Evolutionary conservation across 2,329 filamentous ascomycete genomes (phyloP).

Genomic region (Boeremia lycopersici): DNA sequence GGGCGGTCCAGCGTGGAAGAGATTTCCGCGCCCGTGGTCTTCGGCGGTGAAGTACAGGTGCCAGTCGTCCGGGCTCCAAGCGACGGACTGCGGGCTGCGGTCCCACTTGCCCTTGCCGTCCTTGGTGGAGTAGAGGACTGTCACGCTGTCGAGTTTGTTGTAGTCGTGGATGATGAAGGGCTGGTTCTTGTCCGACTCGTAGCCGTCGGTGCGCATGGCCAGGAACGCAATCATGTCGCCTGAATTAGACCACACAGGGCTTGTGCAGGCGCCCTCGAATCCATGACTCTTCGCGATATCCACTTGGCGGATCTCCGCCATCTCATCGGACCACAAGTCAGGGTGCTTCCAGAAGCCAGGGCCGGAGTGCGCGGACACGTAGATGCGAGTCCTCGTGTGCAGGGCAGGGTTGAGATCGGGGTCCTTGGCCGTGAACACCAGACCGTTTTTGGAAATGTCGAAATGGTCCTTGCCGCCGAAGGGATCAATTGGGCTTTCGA

Average conservation of each 20-base stretch:
- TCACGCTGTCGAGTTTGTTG: slow-evolving; percentile 57
- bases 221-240: slow-evolving; percentile 76
- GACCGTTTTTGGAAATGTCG: slow-evolving; percentile 69
- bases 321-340: slow-evolving; percentile 8
- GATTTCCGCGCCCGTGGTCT: slow-evolving; percentile 69
- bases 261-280: slow-evolving; percentile 68
- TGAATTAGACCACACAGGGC: slow-evolving; percentile 75
- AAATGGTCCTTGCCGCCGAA: slow-evolving; percentile 85
- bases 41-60: slow-evolving; percentile 76
- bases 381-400: slow-evolving; percentile 82
- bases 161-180: slow-evolving; percentile 70
- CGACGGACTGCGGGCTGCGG: slow-evolving; percentile 57
- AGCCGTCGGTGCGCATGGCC: slow-evolving; percentile 76
- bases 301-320: slow-evolving; percentile 53
- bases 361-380: slow-evolving; percentile 65
- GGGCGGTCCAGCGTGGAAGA: slow-evolving; percentile 49
- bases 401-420: slow-evolving; percentile 72
- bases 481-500: slow-evolving; percentile 73
- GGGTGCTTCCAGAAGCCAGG: slow-evolving; percentile 58
- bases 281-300: slow-evolving; percentile 62
- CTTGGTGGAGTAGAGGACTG: slow-evolving; percentile 60
- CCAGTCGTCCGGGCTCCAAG: slow-evolving; percentile 61
- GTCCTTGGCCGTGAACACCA: slow-evolving; percentile 78
- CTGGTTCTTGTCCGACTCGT: slow-evolving; percentile 80
- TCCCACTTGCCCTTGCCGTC: slow-evolving; percentile 69